Evolutionary conservation across 495 filamentous ascomycete species (phyloP).

Genomic region (Xylaria intraflava): DNA sequence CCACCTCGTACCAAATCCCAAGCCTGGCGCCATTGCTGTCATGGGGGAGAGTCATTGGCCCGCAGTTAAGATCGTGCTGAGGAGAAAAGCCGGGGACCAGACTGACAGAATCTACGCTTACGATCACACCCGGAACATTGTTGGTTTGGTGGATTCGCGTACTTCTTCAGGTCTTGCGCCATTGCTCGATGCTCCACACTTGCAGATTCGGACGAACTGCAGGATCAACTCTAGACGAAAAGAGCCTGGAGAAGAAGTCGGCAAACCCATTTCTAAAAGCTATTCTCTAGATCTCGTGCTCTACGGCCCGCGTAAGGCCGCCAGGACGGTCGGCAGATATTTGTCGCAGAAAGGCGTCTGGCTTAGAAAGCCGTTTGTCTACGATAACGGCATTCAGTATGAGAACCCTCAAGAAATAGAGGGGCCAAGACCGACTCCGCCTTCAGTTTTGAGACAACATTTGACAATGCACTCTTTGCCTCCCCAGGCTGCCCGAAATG

Average conservation of each 20-base stretch:
- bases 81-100: constrained; percentile 44
- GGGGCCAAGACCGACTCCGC: constrained; percentile 37
- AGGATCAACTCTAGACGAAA: constrained; percentile 58
- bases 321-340: constrained; percentile 54
- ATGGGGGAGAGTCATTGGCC: constrained; percentile 56
- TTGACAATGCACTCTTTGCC: constrained; percentile 6
- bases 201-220: constrained; percentile 58
- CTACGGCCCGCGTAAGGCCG: constrained; percentile 68
- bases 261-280: constrained; percentile 44
- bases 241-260: constrained; percentile 43
- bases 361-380: constrained; percentile 55
- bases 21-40: constrained; percentile 48
- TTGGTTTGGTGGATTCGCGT: constrained; percentile 66
- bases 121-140: constrained; percentile 61
- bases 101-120: constrained; percentile 58
- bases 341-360: constrained; percentile 59
- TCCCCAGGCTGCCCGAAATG: constrained; percentile 49
- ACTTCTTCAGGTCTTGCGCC: constrained; percentile 62
- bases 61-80: constrained; percentile 61
- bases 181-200: constrained; percentile 56
- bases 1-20: constrained; percentile 56
- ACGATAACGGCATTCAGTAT: constrained; percentile 58
- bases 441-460: constrained; percentile 11
- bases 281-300: constrained; percentile 63
- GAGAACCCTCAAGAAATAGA: constrained; percentile 54